Conservation (phyloP, 83 land plant genomes). For the Picea abies region DNA sequence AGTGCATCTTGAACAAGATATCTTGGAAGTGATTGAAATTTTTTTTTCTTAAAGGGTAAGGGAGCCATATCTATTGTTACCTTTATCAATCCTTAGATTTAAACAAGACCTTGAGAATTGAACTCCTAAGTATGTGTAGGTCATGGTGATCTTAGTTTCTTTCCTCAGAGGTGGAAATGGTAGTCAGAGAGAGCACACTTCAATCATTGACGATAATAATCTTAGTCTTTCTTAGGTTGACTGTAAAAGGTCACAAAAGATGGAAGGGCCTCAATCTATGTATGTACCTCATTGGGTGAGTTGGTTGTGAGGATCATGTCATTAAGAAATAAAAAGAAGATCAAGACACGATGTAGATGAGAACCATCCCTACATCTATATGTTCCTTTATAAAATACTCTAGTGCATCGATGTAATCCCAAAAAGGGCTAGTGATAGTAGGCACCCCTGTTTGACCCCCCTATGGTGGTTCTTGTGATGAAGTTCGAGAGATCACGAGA, state of each 20-base stretch:
- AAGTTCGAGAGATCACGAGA: neutral
- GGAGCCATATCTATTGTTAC: neutral
- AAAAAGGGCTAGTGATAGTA: neutral
- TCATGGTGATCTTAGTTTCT: neutral
- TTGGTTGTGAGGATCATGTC: neutral
- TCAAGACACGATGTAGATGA: neutral
- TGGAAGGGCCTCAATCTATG: neutral
- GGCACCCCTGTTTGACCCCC: neutral
- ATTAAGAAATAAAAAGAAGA: neutral
- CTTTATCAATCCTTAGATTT: neutral
- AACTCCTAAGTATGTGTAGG: neutral
- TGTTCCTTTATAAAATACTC: neutral
- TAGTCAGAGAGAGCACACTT: neutral
- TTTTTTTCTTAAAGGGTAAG: neutral
- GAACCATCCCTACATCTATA: neutral
- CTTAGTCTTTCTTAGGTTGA: neutral
- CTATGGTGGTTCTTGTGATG: neutral
- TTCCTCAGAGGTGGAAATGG: neutral
- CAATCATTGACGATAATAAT: neutral
- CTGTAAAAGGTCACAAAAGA: no score
- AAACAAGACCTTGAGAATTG: neutral
- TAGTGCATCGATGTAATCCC: neutral
- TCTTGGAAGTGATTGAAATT: neutral
- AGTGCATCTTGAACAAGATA: neutral
- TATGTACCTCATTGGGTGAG: neutral